Conservation (phyloP, 163 green algal species). For the Chlamydomonas reinhardtii region DNA sequence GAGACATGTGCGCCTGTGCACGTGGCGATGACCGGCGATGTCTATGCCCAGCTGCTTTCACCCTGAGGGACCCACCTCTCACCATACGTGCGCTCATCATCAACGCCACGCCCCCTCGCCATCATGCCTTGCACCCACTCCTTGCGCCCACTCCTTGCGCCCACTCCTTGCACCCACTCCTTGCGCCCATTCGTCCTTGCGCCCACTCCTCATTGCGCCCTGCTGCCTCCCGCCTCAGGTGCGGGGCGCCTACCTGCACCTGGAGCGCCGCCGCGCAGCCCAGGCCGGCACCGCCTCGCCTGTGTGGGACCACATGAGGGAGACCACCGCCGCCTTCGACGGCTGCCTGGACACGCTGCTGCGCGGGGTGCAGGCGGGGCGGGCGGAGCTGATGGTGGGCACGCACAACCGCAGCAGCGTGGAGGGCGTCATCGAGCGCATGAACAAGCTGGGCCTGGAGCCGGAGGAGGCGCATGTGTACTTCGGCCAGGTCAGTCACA, state of each 20-base stretch:
- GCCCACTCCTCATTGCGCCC: no score
- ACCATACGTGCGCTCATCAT: no score
- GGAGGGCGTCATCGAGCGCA: conserved; percentile 12
- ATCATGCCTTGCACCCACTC: no score
- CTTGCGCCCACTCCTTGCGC: no score
- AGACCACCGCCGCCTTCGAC: conserved; percentile 82
- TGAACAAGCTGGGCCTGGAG: conserved; percentile 72
- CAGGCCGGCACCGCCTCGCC: conserved; percentile 71
- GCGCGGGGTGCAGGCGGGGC: conserved; percentile 45
- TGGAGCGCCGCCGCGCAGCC: conserved; percentile 77
- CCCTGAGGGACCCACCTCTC: no score
- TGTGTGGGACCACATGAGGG: conserved; percentile 77
- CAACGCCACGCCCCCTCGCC: no score
- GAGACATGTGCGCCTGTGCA: no score
- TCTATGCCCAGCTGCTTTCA: no score
- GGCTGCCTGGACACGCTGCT: conserved; percentile 59
- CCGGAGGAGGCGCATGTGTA: conserved; percentile 61
- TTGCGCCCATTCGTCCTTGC: no score
- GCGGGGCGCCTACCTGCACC: conserved; percentile 90
- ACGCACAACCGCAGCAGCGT: conserved; percentile 79
- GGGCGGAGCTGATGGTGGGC: conserved; percentile 57
- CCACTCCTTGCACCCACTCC: no score
- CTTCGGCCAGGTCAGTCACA: conserved; percentile 69
- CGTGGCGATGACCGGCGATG: no score
- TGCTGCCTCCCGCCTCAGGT: conserved; percentile 84